Percentiles rank a stretch among this genome's conserved stretches.
These are phyloP conservation scores for Toxoplasma gondii DNA, from an alignment of 169 alveolate genomes.

Conservation along the genomic window DNA sequence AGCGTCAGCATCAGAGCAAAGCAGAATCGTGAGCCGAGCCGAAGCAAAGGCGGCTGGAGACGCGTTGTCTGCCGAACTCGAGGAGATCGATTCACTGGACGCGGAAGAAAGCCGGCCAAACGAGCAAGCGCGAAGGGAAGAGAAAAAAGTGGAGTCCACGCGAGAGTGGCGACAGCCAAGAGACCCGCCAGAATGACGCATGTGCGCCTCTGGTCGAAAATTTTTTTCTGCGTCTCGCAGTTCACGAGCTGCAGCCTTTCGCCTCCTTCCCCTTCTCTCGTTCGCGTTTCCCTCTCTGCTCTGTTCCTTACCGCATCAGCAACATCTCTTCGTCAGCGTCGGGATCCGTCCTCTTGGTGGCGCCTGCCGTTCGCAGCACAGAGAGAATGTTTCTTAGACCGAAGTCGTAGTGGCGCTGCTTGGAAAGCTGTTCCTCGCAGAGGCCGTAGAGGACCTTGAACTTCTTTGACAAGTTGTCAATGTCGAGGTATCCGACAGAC, in stretches of 20 bases:
- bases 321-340: constrained; percentile 91
- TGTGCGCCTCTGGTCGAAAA: too few species aligned
- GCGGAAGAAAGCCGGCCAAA: not conserved
- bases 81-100: not conserved
- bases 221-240: too few species aligned
- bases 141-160: not conserved
- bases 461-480: constrained; percentile 91
- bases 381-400: constrained; percentile 94
- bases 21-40: not conserved
- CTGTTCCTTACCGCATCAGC: constrained; percentile 63
- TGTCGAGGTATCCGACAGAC: constrained; percentile 91
- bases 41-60: not conserved
- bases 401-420: constrained; percentile 95
- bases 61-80: not conserved
- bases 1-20: not conserved
- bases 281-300: not conserved
- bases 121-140: not conserved
- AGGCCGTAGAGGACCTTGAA: constrained; percentile 93
- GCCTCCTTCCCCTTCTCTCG: not conserved
- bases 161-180: too few species aligned
- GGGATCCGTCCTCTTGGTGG: constrained; percentile 88
- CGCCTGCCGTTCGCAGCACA: constrained; percentile 94
- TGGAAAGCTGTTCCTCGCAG: constrained; percentile 95
- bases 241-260: not conserved
- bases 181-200: too few species aligned